Base-by-base conservation (phyloP, 2,329 filamentous ascomycete genomes). In the Myotisia sp. region DNA sequence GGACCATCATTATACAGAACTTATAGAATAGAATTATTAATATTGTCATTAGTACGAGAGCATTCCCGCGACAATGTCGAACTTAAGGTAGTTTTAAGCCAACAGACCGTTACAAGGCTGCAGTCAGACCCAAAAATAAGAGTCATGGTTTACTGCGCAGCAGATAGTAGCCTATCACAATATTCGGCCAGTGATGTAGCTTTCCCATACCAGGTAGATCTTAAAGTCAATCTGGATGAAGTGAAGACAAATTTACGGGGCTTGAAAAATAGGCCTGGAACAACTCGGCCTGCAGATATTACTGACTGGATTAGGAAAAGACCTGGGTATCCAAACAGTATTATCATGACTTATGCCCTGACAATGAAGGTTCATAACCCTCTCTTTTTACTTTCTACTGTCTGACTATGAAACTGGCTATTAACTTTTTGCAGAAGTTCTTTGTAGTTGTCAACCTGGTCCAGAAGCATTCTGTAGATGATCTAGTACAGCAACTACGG, bases 221-320 rank as follows among this genome's bases (percentile, higher is more conserved):
- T 98, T 37, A 87, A 85, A 52, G 74, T 93, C 37, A 98, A 98
- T 47, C 70, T 75, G 6, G 79, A 79, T 21, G 84, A 94, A 37
- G 70, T 94, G 45, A 90, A 87, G 56, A 79, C 80, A n/a, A 98
- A 95, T 53, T 68, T 92, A 45, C 80, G 90, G 45, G 90, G 90
- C 3, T 60, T 98, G 41, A 98, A 98, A 60, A 94, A 93, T 55
- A 92, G 90, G 55, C 83, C 87, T 5, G 90, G 90, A 14, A 92
- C 90, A 28, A 98, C 90, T 26, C 76, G 84, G 48, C 90, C 90
- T 5, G 85, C 83, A 29, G 90, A 98, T 58, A 79, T 98, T 41
- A 98, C 90, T 5, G 65, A 71, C 43, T 69, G 74, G 39, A 64
- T 95, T 29, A 71, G 82, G 19, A 76, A 72, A 42, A 71, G 75